These are phyloP conservation scores for Aspergillus aculeatus DNA, from an alignment of 2,329 filamentous ascomycete species.

Conservation along the genomic window DNA sequence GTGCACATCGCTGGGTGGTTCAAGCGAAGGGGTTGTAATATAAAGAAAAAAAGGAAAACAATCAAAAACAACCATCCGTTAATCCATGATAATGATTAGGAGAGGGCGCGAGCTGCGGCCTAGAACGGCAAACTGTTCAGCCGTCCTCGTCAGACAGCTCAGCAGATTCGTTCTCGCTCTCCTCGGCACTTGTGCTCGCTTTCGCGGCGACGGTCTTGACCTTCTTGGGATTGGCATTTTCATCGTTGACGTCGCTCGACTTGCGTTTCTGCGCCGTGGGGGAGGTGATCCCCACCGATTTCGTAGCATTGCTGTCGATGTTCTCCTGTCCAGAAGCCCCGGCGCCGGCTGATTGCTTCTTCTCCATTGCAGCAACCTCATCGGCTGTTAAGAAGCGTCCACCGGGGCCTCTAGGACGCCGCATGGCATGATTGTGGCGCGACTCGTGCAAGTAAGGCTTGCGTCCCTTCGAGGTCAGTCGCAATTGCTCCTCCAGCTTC, in stretches of 20 bases:
- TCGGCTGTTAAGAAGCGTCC: constrained; percentile 95
- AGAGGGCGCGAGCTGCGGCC: constrained; percentile 18
- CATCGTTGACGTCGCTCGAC: constrained; percentile 47
- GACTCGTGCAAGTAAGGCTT: constrained; percentile 98
- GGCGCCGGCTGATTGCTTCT: constrained; percentile 48
- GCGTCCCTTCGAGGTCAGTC: constrained; percentile 88
- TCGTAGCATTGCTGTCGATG: constrained; percentile 28
- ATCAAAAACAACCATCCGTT: constrained; percentile 25
- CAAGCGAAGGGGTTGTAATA: constrained; percentile 12
- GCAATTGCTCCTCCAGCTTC: constrained; percentile 86
- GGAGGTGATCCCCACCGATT: constrained; percentile 33
- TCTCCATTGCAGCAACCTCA: constrained; percentile 87
- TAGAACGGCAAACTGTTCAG: constrained; percentile 22
- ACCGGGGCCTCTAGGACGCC: constrained; percentile 85
- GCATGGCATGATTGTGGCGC: constrained; percentile 97
- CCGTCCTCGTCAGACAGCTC: constrained; percentile 53
- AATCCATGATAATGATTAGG: constrained; percentile 32
- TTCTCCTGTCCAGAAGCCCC: constrained; percentile 38
- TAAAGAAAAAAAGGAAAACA: constrained; percentile 17
- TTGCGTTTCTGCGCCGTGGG: constrained; percentile 52
- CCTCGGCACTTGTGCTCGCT: constrained; percentile 50
- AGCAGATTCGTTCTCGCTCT: constrained; percentile 52
- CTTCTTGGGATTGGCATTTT: constrained; percentile 50
- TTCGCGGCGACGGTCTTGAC: constrained; percentile 44
- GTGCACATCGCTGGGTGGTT: constrained; percentile 38